Evolutionary conservation across 2,329 filamentous ascomycete genomes (phyloP), one percentile per base, ranked within the genome.

Genomic region (Thermoascus crustaceus): DNA sequence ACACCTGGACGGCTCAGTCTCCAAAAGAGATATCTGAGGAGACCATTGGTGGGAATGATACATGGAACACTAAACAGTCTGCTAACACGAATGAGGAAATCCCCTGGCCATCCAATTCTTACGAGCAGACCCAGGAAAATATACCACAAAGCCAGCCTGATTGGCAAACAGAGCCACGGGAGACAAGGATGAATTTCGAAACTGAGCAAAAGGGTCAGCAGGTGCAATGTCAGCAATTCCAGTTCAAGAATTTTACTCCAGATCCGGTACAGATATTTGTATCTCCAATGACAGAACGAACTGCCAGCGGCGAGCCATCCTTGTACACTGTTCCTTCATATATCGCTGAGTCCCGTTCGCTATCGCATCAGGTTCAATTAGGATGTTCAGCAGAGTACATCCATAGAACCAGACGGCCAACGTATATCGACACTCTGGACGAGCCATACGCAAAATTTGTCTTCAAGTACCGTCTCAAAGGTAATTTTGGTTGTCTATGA

Each of bases 401-500:
- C n/a, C 54, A 58, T 31, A 52, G 48, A 38, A 41, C 50, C 30
- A 40, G 45, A 27, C 40, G 38, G 16, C 54, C 54, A 13, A 32
- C 41, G 16, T 58, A 57, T 35, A 37, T 55, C 19, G 54, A 58
- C 43, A 45, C 23, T 7, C 39, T 55, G 30, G 46, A 54, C 11
- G 44, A 54, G 21, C 54, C 54, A 5, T 58, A 55, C 36, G 54
- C 54, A 9, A 45, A 48, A 35, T 58, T 58, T 38, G 40, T 55
- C 20, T 58, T 58, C 43, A 55, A 53, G 25, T 58, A 58, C 41
- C 48, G 54, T 17, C 18, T 30, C 6, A 34, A 40, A 42, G 43
- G 46, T 43, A 25, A 39, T 32, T 36, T 16, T 17, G 14, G 11
- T 14, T 5, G 7, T 20, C 7, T 11, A 4, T 9, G 11, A 9